Evolutionary conservation across 345 rosid genomes (phyloP).

Genomic region (Cardamine resedifolia): DNA sequence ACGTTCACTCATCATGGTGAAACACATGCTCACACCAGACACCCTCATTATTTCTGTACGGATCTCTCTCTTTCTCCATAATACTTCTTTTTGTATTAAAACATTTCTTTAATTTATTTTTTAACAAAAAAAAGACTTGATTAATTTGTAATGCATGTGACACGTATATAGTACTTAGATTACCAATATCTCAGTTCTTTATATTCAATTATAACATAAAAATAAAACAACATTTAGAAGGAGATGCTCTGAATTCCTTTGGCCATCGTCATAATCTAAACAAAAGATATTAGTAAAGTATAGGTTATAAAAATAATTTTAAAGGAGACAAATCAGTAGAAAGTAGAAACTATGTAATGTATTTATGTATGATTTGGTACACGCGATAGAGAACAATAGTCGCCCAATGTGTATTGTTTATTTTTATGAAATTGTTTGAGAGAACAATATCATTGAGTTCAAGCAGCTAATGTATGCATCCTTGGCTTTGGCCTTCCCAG

Average conservation of each 20-base stretch:
- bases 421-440: too few species aligned
- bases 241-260: not conserved
- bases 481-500: too few species aligned
- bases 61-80: slow-evolving; percentile 22
- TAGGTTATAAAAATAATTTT: too few species aligned
- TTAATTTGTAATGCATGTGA: not conserved
- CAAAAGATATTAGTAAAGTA: not conserved
- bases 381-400: too few species aligned
- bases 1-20: slow-evolving; percentile 22
- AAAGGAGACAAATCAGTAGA: too few species aligned
- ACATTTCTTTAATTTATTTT: not conserved
- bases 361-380: too few species aligned
- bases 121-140: not conserved
- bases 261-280: not conserved
- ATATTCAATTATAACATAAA: not conserved
- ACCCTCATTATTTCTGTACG: slow-evolving; percentile 13
- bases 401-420: too few species aligned
- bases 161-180: not conserved
- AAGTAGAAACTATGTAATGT: too few species aligned
- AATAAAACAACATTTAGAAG: not conserved
- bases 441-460: too few species aligned
- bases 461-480: too few species aligned
- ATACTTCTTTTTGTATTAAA: not conserved
- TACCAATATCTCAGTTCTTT: slow-evolving; percentile 10
- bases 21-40: slow-evolving; percentile 20